Evolutionary conservation across 306 rosid genomes (phyloP).

Genomic region (Sicyos edulis): DNA sequence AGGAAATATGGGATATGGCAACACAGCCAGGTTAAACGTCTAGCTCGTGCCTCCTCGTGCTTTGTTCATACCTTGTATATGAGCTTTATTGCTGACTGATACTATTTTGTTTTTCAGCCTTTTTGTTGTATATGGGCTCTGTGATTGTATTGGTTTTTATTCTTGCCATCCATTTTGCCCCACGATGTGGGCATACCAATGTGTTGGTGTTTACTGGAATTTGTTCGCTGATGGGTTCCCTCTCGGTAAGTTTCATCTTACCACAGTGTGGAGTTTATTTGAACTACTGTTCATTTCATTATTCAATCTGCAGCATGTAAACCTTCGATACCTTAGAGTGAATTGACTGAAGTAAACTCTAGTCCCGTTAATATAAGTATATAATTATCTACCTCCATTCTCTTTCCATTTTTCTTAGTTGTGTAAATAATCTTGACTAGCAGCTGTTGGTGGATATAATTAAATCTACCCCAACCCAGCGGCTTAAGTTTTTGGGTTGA

Average conservation of each 20-base stretch:
- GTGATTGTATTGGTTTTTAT: conserved; percentile 63
- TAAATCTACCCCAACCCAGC: no score
- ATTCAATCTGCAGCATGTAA: background rate
- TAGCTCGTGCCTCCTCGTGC: background rate
- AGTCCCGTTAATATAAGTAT: background rate
- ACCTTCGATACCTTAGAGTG: background rate
- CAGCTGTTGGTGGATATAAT: background rate
- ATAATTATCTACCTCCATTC: background rate
- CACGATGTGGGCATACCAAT: conserved; percentile 67
- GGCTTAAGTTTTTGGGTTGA: no score
- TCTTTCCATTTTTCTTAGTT: background rate
- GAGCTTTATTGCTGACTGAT: conserved; percentile 22
- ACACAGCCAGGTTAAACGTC: conserved; percentile 69
- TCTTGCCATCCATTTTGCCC: conserved; percentile 65
- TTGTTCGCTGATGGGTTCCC: conserved; percentile 90
- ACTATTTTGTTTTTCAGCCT: conserved; percentile 43
- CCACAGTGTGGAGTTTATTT: background rate
- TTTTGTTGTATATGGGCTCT: conserved; percentile 59
- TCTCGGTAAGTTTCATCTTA: conserved; percentile 44
- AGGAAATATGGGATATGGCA: conserved; percentile 77
- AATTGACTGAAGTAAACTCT: conserved; percentile 7
- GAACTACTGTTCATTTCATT: background rate
- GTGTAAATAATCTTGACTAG: background rate
- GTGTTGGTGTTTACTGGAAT: conserved; percentile 73
- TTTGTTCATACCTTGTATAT: conserved; percentile 17